Evolutionary conservation across 2,329 filamentous ascomycete genomes (phyloP).

Genomic region (Akanthomyces muscarius): DNA sequence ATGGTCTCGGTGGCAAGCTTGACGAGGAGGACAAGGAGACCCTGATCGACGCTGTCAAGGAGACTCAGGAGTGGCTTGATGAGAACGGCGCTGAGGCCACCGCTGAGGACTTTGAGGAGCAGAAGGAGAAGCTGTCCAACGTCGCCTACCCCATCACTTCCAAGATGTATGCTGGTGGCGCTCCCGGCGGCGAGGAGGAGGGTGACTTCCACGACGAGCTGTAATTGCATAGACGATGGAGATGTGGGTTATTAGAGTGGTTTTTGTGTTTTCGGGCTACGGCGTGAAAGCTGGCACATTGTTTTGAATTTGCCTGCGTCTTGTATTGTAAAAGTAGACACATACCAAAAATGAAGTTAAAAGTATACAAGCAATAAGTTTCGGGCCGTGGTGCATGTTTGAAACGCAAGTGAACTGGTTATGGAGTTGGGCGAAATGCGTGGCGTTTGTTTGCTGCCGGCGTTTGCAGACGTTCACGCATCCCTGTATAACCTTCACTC

Average conservation of each 20-base stretch:
- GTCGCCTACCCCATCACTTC: conserved; percentile 98
- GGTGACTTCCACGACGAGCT: conserved; percentile 75
- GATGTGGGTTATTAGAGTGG: conserved; percentile 17
- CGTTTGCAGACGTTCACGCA: not conserved
- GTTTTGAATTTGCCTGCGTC: conserved; percentile 22
- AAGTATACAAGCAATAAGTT: not conserved
- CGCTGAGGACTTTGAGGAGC: conserved; percentile 96
- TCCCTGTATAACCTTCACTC: not conserved
- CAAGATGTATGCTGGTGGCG: conserved; percentile 80
- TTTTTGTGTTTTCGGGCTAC: conserved; percentile 17
- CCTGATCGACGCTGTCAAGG: conserved; percentile 94
- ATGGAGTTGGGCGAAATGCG: not conserved
- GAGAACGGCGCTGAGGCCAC: conserved; percentile 83
- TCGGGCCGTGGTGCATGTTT: not conserved
- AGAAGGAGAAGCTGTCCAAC: conserved; percentile 97
- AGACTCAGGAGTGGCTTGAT: conserved; percentile 93
- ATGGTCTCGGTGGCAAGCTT: conserved; percentile 97
- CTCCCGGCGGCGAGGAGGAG: conserved; percentile 61
- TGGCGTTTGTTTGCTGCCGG: not conserved
- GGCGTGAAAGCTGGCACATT: conserved; percentile 13
- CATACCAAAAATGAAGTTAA: conserved; percentile 19
- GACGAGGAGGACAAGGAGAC: conserved; percentile 98
- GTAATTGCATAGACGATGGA: conserved; percentile 49
- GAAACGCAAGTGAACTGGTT: not conserved
- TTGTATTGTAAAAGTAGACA: conserved; percentile 30